Conservation (phyloP, 768 basidiomycete genomes). For the Suillus hirtellus region DNA sequence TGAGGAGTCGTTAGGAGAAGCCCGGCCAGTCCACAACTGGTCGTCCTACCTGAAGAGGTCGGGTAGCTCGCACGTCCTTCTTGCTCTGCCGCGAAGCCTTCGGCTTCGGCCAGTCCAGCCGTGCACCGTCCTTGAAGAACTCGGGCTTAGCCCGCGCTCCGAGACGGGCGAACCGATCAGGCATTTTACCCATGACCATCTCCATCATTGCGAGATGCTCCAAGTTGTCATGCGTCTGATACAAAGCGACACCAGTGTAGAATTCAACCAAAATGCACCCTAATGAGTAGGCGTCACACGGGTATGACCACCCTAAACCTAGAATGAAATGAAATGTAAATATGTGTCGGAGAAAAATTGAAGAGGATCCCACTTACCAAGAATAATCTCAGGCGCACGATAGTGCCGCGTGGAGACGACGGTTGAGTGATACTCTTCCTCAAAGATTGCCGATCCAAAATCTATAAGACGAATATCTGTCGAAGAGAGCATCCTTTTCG, state of each 20-base stretch:
- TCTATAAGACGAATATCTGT: conserved; percentile 97
- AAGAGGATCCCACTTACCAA: conserved; percentile 59
- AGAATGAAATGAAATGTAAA: conserved; percentile 20
- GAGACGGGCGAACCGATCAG: conserved; percentile 75
- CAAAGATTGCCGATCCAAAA: conserved; percentile 98
- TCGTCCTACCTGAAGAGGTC: conserved; percentile 61
- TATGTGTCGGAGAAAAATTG: conserved; percentile 11
- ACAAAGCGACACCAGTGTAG: conserved; percentile 96
- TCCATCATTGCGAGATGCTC: conserved; percentile 99
- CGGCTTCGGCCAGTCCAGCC: conserved; percentile 91
- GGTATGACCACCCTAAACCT: conserved; percentile 98
- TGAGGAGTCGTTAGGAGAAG: conserved; percentile 11
- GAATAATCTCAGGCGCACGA: conserved; percentile 97
- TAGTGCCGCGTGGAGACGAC: conserved; percentile 99
- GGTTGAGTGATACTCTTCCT: conserved; percentile 96
- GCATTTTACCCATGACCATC: conserved; percentile 98
- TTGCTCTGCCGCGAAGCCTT: conserved; percentile 87
- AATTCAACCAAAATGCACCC: conserved; percentile 99
- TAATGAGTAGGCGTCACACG: conserved; percentile 97
- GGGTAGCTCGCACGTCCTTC: conserved; percentile 90
- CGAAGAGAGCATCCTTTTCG: conserved; percentile 77
- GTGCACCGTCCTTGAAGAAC: conserved; percentile 85
- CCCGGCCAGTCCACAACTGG: conserved; percentile 24
- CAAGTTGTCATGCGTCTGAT: conserved; percentile 98
- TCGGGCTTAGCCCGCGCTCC: conserved; percentile 84